Evolutionary conservation across 768 basidiomycete genomes (phyloP).

Genomic region (Panaeolus papilionaceus): DNA sequence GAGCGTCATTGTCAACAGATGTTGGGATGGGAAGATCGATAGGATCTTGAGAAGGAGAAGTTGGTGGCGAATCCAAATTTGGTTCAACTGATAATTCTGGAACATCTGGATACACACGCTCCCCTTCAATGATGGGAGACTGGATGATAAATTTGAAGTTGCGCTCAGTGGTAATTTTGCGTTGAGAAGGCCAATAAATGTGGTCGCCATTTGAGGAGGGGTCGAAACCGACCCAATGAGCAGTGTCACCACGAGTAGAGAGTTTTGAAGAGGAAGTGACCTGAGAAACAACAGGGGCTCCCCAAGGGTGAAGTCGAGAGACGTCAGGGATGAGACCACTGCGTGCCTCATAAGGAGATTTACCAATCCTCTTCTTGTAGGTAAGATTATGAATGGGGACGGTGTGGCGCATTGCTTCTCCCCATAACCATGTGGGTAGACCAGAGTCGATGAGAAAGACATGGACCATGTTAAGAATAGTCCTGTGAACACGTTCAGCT

Average conservation of each 20-base stretch:
- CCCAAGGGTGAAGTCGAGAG: neutral
- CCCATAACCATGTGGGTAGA: neutral
- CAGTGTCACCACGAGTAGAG: neutral
- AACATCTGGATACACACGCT: neutral
- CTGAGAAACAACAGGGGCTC: neutral
- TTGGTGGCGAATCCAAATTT: neutral
- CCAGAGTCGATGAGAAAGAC: constrained; percentile 5
- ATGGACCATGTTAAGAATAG: neutral
- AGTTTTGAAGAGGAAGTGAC: neutral
- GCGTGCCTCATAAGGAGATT: neutral
- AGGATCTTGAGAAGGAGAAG: neutral
- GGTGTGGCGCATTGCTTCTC: neutral
- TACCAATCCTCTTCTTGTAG: neutral
- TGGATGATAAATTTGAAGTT: neutral
- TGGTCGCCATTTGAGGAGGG: neutral
- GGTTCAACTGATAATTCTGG: neutral
- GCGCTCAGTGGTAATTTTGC: neutral
- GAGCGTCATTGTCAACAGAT: neutral
- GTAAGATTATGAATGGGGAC: neutral
- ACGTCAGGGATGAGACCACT: neutral
- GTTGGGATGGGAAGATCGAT: neutral
- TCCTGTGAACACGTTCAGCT: constrained; percentile 11
- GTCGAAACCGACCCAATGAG: neutral
- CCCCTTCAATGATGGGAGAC: constrained; percentile 6
- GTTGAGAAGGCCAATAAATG: neutral